Evolutionary conservation across 1,284 basidiomycete genomes (phyloP), one percentile per base, ranked within the genome.

Genomic region (Marasmius tenuissimus): DNA sequence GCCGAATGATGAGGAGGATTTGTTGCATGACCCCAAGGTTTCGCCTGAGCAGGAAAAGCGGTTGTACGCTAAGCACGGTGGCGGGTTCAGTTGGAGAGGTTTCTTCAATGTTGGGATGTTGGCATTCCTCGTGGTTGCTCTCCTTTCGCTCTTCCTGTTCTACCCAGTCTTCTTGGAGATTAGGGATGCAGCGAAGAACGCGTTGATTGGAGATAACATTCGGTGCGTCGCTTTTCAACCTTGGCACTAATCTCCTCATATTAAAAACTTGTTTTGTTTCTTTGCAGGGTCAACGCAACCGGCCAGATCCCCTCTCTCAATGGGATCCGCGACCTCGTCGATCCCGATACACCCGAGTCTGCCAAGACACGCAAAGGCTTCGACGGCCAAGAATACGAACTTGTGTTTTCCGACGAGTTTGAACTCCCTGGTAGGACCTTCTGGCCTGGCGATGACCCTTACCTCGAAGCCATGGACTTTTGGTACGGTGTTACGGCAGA

Each of bases 371-470:
- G 89, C 35, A 86, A 76, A 1, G 91, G 91, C 0, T 88, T 80
- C 64, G 91, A 93, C 68, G 86, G 86, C 2, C 63, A 83, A 22
- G 69, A 79, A 4, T 93, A 91, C 72, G 80, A 79, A 8, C 79
- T 92, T 37, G 88, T 89, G 6, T 93, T 94, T 70, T 92, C 87
- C 0, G 94, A 97, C 77, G 94, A 96, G 75, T 96, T 96, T 74
- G 85, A 93, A 51, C 68, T 63, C 2, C 84, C 86, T 18, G 91
- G 89, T 47, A 79, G 91, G 59, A 82, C 87, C 1, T 92, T 91
- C 71, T 87, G 83, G 68, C 82, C 85, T 3, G 79, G 85, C n/a
- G 85, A 89, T 70, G 88, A 91, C 65, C 86, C 88, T 0, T 89
- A 79, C 71, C 92, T 90, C 89, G 88, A 91, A 71, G 89, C 89